Evolutionary conservation across 306 rosid species (phyloP), one percentile per base, ranked within the genome.

Genomic region (Urtica urens): DNA sequence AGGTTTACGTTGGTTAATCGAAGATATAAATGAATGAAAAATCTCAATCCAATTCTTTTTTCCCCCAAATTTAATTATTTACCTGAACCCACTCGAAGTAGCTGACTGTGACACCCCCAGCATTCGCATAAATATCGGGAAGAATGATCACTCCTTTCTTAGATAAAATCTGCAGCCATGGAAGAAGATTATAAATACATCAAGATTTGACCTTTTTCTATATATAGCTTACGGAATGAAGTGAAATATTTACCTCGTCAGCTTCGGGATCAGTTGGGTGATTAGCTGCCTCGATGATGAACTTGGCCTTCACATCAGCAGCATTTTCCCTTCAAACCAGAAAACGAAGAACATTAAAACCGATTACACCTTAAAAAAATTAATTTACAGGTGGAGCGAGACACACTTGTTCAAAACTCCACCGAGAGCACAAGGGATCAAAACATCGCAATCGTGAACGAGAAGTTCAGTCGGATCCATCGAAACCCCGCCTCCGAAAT

Each of bases 51-150:
- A 23, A 8, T 16, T 7, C 30, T 6, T 10, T 22, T 31, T 29
- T 21, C 38, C 3, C 18, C 23, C 11, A n/a, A n/a, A n/a, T 16
- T 3, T 27, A n/a, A n/a, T n/a, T n/a, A n/a, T n/a, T 66, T 66
- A 75, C 81, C 81, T 75, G 81, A 72, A 76, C 83, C 83, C 83
- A 76, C 50, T 76, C 79, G 23, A 76, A 76, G 25, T 72, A 76
- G 71, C 83, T 72, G 15, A 72, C 83, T 5, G 79, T 76, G 41
- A 76, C 79, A 6, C 83, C 83, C 6, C 83, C 83, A 0, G 83
- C 58, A 42, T 68, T 76, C 11, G 83, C 79, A 7, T 72, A 76
- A 25, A 76, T 68, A 34, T 76, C 76, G 0, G 79, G 79, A 19
- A 72, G 83, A 19, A 72, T 68, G 17, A 68, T 18, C 34, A 76